Base-by-base conservation (phyloP, 2,329 filamentous ascomycete genomes). In the Sarocladium strictum region DNA sequence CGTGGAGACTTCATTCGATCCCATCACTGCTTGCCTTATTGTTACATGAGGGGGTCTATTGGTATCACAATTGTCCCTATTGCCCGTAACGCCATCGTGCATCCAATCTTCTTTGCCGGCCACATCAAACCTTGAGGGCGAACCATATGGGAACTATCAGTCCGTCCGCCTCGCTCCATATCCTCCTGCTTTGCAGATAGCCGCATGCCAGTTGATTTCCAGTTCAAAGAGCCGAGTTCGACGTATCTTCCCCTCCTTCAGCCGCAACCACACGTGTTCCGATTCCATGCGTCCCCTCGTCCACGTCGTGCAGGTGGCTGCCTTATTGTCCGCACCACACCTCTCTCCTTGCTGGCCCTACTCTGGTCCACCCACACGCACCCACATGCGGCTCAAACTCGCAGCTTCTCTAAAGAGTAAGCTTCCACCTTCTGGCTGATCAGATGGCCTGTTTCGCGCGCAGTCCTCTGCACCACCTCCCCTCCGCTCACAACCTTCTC, bases 351-450 rank as follows among this genome's bases (percentile, higher is more conserved):
- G 24, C 10, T 12, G 40, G 5, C 15, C 19, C 24, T 47, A 6
- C 35, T 38, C 17, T 2, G 17, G 5, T 23, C 12, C 24, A 10
- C 26, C 27, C 43, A 27, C 43, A 47, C 24, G 9, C 43, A 47
- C 21, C 4, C 24, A 21, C 47, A 33, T 33, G 47, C 17, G 47
- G 47, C 57, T 73, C 77, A 90, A 63, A 90, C 74, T 53, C 79
- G 70, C 62, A 96, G 84, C 70, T 84, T 83, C 73, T 96, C 90
- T 60, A 93, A 79, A 47, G 88, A 90, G 72, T 97, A 96, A 60
- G 86, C 83, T 55, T 87, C 88, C 58, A 92, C 86, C 66, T 85
- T 86, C 72, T 89, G 87, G 65, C 87, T 90, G 65, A 87, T 83
- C 67, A 95, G 72, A 69, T 88, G 83, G 17, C 88, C 89, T 56